Evolutionary conservation across 805 yeast genomes (phyloP).

Genomic region (Myxozyma vanderwaltii): DNA sequence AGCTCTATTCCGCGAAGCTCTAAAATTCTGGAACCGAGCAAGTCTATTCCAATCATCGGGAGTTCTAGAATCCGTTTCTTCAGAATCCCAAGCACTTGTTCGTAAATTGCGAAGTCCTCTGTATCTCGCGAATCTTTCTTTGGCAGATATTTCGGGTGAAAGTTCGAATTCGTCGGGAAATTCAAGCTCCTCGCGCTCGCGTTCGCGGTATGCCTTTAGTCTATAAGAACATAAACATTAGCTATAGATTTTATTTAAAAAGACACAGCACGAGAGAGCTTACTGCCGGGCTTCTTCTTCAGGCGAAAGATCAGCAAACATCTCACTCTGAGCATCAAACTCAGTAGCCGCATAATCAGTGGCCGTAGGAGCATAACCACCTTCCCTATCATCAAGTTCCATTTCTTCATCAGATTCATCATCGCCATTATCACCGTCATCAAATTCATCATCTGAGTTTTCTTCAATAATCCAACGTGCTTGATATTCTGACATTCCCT

Average conservation of each 20-base stretch:
- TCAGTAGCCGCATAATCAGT: conserved; percentile 51
- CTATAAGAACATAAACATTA: not conserved
- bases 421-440: not conserved
- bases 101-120: conserved; percentile 85
- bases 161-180: conserved; percentile 96
- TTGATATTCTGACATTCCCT: conserved; percentile 76
- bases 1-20: conserved; percentile 70
- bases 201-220: conserved; percentile 68
- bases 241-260: not conserved
- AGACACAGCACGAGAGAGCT: not conserved
- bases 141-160: conserved; percentile 71
- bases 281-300: conserved; percentile 81
- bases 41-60: conserved; percentile 81
- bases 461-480: conserved; percentile 64
- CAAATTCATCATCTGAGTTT: conserved; percentile 46
- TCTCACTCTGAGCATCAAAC: conserved; percentile 52
- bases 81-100: conserved; percentile 82
- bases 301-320: conserved; percentile 69
- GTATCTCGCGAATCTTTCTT: conserved; percentile 72
- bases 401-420: conserved; percentile 12
- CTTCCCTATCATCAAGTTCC: conserved; percentile 19
- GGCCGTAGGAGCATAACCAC: conserved; percentile 17
- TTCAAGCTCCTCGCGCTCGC: conserved; percentile 66
- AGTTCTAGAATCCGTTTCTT: conserved; percentile 72
- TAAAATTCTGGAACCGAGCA: conserved; percentile 72